Evolutionary conservation across 441 rosid genomes (phyloP), one percentile per base, ranked within the genome.

Genomic region (Geranium incanum): DNA sequence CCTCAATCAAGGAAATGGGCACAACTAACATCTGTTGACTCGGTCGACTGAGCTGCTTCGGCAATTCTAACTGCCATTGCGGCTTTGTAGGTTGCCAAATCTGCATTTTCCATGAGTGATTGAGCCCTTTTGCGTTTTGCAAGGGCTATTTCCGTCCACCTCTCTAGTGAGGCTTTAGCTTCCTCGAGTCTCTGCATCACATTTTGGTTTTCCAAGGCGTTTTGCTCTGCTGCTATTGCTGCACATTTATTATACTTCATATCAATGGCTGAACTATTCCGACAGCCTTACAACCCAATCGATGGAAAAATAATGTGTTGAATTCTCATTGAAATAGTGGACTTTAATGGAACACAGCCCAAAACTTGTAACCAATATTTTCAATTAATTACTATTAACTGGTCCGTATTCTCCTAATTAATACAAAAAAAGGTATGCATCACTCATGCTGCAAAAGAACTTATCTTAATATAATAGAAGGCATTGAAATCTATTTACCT

Each of bases 51-150:
- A 15, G 89, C 83, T 73, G 85, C 88, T 81, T 87, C 89, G 1
- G 91, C 94, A 66, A 89, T 91, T 77, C 83, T 80, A 3, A 87
- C 82, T 7, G 94, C 84, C 84, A 84, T 68, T 59, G 76, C 70
- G 19, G 95, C 93, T 82, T 82, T 92, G 81, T 86, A 90, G 9
- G 85, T 78, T 21, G 91, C 89, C 80, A 92, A 75, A 72, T 87
- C 90, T n/a, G 97, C 97, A 23, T 78, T 84, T 79, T 81, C 85
- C 84, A 86, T 84, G 5, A 89, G 90, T 60, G 72, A 52, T 77
- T 92, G 95, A 9, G 95, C 98, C 78, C 80, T 76, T 60, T 66
- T 69, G 7, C 98, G 89, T 68, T 84, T 89, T 1, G 52, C 50
- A 9, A 86, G 74, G 0, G 95, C 95, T 5, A 69, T 33, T 71